Evolutionary conservation across 208 protist genomes (phyloP), one percentile per base, ranked within the genome.

Genomic region (Leptomonas seymouri): DNA sequence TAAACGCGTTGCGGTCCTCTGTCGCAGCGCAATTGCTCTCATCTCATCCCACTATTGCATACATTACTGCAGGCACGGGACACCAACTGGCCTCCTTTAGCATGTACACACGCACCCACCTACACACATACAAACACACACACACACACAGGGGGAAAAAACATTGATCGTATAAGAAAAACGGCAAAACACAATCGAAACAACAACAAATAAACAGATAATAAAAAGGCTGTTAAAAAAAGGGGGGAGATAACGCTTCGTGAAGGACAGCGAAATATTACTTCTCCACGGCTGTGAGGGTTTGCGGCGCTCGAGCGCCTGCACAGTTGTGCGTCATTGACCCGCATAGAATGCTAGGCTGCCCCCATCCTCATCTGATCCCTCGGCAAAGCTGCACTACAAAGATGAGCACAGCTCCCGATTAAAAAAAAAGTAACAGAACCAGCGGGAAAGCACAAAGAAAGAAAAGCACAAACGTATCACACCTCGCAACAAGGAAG

Each of bases 281-380:
- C 55, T 31, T 60, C 36, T 48, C 45, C 55, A 31, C 15, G 44
- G 36, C 55, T 18, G 36, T 36, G 20, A 60, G 28, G 31, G 28
- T 48, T 28, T 36, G 36, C 8, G 28, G 36, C 21, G 23, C 31
- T 2, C 30, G 36, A 16, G 55, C 36, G 31, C 21, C 55, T 46
- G n/a, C 31, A 36, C 21, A 60, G 3, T 6, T 25, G n/a, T 31
- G 30, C 27, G 20, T 44, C 7, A 39, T 9, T 39, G 34, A 12
- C 34, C 34, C 9, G 34, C 9, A 9, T 39, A 39, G 9, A 39
- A 39, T 9, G 34, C 34, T 3, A 12, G 34, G 34, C 34, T 39
- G 34, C 55, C 20, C 27, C 31, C 34, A 27, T 46, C 55, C 20
- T 60, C 55, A 44, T 46, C 55, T 60, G 55, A 30, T 48, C 36